These are phyloP conservation scores for Exophiala calicioides DNA, from an alignment of 2,329 filamentous ascomycete species.

Conservation along the genomic window DNA sequence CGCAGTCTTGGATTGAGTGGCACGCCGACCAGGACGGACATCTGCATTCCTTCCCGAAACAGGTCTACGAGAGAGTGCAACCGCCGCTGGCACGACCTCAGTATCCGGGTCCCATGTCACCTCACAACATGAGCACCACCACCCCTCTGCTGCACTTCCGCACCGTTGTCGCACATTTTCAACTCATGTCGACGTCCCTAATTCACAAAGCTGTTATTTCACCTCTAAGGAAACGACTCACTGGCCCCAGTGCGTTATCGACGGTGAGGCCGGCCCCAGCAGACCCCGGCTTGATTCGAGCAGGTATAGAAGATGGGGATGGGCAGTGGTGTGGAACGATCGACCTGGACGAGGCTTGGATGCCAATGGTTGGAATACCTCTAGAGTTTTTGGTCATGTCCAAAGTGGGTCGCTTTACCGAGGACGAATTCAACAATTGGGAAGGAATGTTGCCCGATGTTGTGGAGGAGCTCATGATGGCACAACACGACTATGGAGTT, in stretches of 20 bases:
- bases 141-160: slow-evolving; percentile 29
- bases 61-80: slow-evolving; percentile 22
- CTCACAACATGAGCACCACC: slow-evolving; percentile 20
- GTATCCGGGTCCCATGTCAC: slow-evolving; percentile 15
- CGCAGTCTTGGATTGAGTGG: slow-evolving; percentile 32
- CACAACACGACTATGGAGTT: slow-evolving; percentile 27
- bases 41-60: slow-evolving; percentile 26
- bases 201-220: slow-evolving; percentile 31
- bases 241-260: slow-evolving; percentile 30
- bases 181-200: slow-evolving; percentile 23
- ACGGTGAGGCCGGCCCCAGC: slow-evolving; percentile 30
- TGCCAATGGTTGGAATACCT: slow-evolving; percentile 18
- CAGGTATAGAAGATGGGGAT: slow-evolving; percentile 28
- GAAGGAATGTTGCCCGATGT: slow-evolving; percentile 29
- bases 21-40: slow-evolving; percentile 21
- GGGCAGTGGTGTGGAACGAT: slow-evolving; percentile 32
- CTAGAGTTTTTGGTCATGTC: slow-evolving; percentile 32
- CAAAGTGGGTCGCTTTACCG: slow-evolving; percentile 27
- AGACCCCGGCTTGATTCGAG: slow-evolving; percentile 31
- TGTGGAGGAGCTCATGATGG: slow-evolving; percentile 26
- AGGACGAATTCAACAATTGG: slow-evolving; percentile 29
- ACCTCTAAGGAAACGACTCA: slow-evolving; percentile 31
- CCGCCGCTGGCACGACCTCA: slow-evolving; percentile 24
- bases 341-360: slow-evolving; percentile 28
- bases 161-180: slow-evolving; percentile 26